A percentile compares a stretch with the other conserved stretches of the same genome.
phyloP scores from a whole-genome alignment of 306 rosid genomes.

The Hippophae rhamnoides region DNA sequence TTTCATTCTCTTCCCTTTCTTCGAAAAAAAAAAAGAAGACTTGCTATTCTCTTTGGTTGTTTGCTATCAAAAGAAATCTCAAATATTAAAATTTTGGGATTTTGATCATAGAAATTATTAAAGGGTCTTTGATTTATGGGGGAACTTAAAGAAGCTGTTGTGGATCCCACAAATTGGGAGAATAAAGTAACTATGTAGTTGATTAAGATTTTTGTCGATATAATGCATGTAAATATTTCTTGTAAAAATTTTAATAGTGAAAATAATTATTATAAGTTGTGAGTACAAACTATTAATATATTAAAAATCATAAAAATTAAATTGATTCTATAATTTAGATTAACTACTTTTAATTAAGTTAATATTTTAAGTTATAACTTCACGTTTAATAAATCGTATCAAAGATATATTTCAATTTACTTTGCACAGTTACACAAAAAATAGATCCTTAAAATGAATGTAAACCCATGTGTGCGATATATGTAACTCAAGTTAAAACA shows the following conservation, averaged over 20 bases:
- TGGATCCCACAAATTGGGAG: background rate
- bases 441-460: too few species aligned
- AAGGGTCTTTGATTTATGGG: background rate
- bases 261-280: background rate
- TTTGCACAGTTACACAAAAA: too few species aligned
- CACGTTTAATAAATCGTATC: too few species aligned
- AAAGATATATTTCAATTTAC: too few species aligned
- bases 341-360: too few species aligned
- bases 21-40: too few species aligned
- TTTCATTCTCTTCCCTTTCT: conserved; percentile 7
- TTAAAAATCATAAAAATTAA: too few species aligned
- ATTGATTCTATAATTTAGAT: too few species aligned
- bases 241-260: background rate
- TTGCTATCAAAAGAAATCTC: background rate
- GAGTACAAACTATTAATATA: background rate
- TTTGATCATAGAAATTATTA: background rate
- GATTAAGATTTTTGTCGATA: background rate
- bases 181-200: background rate
- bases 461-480: too few species aligned
- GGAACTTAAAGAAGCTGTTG: background rate
- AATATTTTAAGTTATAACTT: too few species aligned
- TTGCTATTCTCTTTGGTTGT: background rate
- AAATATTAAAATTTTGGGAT: background rate
- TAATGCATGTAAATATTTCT: background rate
- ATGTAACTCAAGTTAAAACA: too few species aligned